phyloP scores from a whole-genome alignment of 768 basidiomycete genomes.

The Hemileccinum impolitum region DNA sequence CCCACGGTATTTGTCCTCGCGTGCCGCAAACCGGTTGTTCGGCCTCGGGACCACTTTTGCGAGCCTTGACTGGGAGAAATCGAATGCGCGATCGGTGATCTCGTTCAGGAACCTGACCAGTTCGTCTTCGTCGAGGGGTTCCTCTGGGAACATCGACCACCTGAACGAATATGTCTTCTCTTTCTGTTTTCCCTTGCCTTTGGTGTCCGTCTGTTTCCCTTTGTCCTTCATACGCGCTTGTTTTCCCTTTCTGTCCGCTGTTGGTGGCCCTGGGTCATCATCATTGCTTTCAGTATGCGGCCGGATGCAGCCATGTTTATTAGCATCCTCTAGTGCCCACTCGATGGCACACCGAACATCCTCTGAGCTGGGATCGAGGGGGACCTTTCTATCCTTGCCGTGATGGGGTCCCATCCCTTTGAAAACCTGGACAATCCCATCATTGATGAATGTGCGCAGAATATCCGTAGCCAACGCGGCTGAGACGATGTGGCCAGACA shows the following conservation, averaged over 20 bases:
- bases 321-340: slow-evolving; percentile 1
- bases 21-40: slow-evolving; percentile 3
- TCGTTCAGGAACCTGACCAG: slow-evolving; percentile 4
- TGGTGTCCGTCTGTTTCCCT: no score
- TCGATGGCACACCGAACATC: neutral
- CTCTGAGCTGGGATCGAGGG: neutral
- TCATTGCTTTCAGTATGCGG: neutral
- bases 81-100: neutral
- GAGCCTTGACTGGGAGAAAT: neutral
- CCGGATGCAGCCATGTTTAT: neutral
- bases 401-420: neutral
- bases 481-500: slow-evolving; percentile 7
- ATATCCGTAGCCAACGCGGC: slow-evolving; percentile 2
- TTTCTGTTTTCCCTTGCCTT: neutral
- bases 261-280: neutral
- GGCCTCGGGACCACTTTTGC: no score
- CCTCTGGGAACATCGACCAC: neutral
- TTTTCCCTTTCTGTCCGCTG: neutral
- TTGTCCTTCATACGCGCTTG: neutral
- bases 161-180: neutral
- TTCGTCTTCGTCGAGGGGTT: neutral
- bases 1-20: neutral
- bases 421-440: neutral
- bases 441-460: neutral
- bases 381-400: neutral